Evolutionary conservation across 2,329 filamentous ascomycete species (phyloP), one percentile per base, ranked within the genome.

Genomic region (Emmonsiellopsis sp.): DNA sequence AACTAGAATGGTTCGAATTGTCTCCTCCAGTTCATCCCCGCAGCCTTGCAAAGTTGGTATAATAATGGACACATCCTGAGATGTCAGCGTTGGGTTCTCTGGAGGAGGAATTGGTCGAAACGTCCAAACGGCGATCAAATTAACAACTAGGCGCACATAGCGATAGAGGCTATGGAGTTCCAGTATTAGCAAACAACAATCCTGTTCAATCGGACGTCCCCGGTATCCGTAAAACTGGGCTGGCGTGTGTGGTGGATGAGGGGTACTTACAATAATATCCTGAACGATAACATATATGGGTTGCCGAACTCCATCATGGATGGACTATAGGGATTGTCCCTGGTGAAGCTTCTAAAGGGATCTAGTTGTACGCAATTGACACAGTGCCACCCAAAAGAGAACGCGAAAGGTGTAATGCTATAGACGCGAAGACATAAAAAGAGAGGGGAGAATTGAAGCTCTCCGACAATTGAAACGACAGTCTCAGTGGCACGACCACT

Each of bases 31-130:
- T 65, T 94, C 89, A 62, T 90, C 84, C 56, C 92, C 89, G 57
- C 83, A 84, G 56, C 90, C 89, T 66, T 94, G 89, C 59, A 97
- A 90, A 9, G 91, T 94, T 7, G 92, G 92, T 57, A 96, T 87
- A 62, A 97, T 88, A 59, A 96, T 89, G 5, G 92, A 95, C 63
- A 95, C 90, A 80, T 97, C 89, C 61, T 87, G 75, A 35, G 84
- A 80, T 31, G 84, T 89, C 67, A 90, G 85, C 44, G 78, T 84
- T n/a, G 92, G 89, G 58, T 89, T 87, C 55, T 83, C 81, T 41
- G 89, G 86, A 52, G 92, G 86, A 42, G 87, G 87, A 57, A 90
- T 87, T 30, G 91, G 90, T 70, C 84, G 87, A 75, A 95, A 95
- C 9, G 77, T 78, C 87, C 89, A 93, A 68, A 94, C 91, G 63